Percentiles rank a stretch among this genome's conserved stretches.
Evolutionary conservation across 345 rosid species (phyloP).

Genomic region (Iberis pinnata): DNA sequence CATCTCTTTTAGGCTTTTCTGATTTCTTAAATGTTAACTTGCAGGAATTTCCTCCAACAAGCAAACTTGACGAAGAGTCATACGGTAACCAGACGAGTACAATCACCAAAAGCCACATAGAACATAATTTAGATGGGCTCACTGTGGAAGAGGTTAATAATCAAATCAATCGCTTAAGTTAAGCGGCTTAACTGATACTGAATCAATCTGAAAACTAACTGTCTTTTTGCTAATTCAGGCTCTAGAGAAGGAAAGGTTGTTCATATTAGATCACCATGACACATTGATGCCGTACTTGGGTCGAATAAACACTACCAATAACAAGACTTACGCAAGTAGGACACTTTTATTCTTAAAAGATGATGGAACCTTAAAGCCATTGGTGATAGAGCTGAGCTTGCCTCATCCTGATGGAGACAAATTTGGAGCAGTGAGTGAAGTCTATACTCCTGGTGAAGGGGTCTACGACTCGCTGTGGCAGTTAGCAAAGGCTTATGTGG

Average conservation of each 20-base stretch:
- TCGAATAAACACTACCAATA: constrained; percentile 52
- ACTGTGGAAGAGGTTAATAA: constrained; percentile 55
- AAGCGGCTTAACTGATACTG: no score
- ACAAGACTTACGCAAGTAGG: constrained; percentile 64
- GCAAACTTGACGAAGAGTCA: constrained; percentile 48
- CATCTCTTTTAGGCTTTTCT: background rate
- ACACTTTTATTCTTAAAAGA: constrained; percentile 69
- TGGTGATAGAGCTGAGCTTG: constrained; percentile 71
- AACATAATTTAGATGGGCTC: constrained; percentile 42
- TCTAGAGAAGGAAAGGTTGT: constrained; percentile 46
- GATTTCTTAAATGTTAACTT: constrained; percentile 11
- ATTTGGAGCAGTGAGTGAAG: constrained; percentile 54
- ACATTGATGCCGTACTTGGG: constrained; percentile 66
- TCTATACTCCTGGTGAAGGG: constrained; percentile 69
- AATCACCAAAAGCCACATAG: constrained; percentile 44
- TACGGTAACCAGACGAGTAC: constrained; percentile 56
- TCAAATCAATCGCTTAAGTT: no score
- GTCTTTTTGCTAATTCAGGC: constrained; percentile 39
- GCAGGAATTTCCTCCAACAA: constrained; percentile 68
- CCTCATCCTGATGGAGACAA: constrained; percentile 65
- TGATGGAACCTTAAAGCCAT: constrained; percentile 77
- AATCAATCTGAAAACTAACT: background rate
- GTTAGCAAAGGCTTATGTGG: constrained; percentile 83
- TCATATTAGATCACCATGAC: constrained; percentile 79
- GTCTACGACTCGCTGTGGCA: constrained; percentile 66